Evolutionary conservation across 2,329 filamentous ascomycete species (phyloP).

Genomic region (Talaromyces sp.): DNA sequence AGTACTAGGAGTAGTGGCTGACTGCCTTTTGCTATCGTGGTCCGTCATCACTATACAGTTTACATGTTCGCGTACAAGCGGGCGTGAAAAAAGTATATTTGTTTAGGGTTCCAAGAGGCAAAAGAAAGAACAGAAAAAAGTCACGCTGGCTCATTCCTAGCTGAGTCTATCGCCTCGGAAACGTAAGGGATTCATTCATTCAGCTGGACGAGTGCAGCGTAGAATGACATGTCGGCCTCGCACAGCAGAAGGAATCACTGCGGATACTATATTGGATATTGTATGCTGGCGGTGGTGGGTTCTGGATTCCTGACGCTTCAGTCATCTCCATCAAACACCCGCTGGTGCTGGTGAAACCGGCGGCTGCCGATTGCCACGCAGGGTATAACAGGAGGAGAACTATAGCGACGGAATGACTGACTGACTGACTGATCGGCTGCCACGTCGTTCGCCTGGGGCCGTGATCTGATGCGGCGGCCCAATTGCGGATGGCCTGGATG

Average conservation of each 20-base stretch:
- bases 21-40: background rate
- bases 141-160: background rate
- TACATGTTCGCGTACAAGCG: background rate
- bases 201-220: background rate
- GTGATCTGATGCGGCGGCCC: background rate
- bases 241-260: background rate
- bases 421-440: background rate
- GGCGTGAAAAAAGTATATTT: background rate
- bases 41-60: background rate
- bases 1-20: background rate
- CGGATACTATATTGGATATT: background rate
- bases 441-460: background rate
- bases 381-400: background rate
- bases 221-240: background rate
- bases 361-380: background rate
- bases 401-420: background rate
- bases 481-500: constrained; percentile 9
- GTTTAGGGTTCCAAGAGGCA: background rate
- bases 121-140: background rate
- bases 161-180: background rate
- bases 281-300: background rate
- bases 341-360: background rate
- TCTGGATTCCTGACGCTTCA: background rate
- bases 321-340: background rate
- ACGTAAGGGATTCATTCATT: background rate